Conservation (phyloP, 2,329 filamentous ascomycete species). For the Verticillium nubilum region DNA sequence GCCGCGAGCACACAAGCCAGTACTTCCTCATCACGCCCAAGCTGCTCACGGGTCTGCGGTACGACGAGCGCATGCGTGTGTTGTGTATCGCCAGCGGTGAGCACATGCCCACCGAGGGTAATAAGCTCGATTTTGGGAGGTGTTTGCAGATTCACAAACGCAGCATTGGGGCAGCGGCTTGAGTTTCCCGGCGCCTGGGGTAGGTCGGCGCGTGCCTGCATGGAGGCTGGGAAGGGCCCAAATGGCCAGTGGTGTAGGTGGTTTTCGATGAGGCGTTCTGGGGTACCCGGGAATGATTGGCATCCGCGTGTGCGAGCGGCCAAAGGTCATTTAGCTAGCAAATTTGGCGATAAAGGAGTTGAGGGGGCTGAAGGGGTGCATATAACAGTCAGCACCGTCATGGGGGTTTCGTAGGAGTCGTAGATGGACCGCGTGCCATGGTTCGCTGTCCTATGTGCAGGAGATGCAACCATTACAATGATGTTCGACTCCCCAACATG, state of each 20-base stretch:
- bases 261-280: too few relatives aligned
- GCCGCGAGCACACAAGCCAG: constrained; percentile 69
- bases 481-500: not conserved
- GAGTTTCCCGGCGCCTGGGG: not conserved
- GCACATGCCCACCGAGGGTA: constrained; percentile 52
- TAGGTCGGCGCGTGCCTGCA: too few relatives aligned
- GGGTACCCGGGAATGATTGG: not conserved
- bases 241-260: too few relatives aligned
- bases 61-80: constrained; percentile 86
- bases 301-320: not conserved
- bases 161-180: not conserved
- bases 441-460: not conserved
- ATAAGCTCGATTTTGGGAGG: constrained; percentile 42
- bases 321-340: not conserved
- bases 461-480: not conserved
- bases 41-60: constrained; percentile 76
- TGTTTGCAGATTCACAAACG: constrained; percentile 37
- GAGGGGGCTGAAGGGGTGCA: not conserved
- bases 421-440: not conserved
- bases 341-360: not conserved
- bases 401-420: not conserved
- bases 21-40: constrained; percentile 99
- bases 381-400: not conserved
- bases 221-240: too few relatives aligned
- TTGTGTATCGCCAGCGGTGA: constrained; percentile 92